These are phyloP conservation scores for Cordyceps tenuipes DNA, from an alignment of 2,329 filamentous ascomycete genomes.

Conservation along the genomic window DNA sequence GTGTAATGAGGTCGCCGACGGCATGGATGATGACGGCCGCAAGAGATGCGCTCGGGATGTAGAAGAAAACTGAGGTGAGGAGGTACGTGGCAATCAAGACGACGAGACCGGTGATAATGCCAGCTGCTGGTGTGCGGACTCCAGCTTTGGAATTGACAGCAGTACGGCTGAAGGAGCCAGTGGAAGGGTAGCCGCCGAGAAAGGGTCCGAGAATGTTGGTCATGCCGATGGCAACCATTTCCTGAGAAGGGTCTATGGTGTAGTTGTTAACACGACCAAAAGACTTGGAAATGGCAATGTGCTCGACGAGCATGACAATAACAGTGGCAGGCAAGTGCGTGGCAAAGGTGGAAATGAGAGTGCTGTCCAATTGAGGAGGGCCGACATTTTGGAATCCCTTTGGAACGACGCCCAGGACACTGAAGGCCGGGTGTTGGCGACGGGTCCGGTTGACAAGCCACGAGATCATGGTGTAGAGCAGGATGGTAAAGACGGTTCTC, in stretches of 20 bases:
- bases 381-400: conserved; percentile 43
- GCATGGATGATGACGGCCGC: conserved; percentile 86
- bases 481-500: conserved; percentile 81
- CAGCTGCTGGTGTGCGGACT: conserved; percentile 77
- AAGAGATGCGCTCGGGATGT: conserved; percentile 70
- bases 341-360: conserved; percentile 35
- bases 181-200: conserved; percentile 75
- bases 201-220: conserved; percentile 70
- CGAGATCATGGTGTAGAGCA: conserved; percentile 87
- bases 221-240: conserved; percentile 69
- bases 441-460: conserved; percentile 71
- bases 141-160: conserved; percentile 94
- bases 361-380: conserved; percentile 6
- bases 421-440: conserved; percentile 57
- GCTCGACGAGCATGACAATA: conserved; percentile 72
- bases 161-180: conserved; percentile 82
- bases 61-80: conserved; percentile 76
- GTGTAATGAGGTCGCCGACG: conserved; percentile 76
- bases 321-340: conserved; percentile 62
- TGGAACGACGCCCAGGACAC: conserved; percentile 68
- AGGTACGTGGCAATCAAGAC: conserved; percentile 81
- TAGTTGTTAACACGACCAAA: conserved; percentile 78
- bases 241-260: conserved; percentile 70
- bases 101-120: conserved; percentile 73
- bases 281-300: conserved; percentile 76